Evolutionary conservation across 176 grass and related monocot genomes (phyloP).

Genomic region (Paspalum notatum): DNA sequence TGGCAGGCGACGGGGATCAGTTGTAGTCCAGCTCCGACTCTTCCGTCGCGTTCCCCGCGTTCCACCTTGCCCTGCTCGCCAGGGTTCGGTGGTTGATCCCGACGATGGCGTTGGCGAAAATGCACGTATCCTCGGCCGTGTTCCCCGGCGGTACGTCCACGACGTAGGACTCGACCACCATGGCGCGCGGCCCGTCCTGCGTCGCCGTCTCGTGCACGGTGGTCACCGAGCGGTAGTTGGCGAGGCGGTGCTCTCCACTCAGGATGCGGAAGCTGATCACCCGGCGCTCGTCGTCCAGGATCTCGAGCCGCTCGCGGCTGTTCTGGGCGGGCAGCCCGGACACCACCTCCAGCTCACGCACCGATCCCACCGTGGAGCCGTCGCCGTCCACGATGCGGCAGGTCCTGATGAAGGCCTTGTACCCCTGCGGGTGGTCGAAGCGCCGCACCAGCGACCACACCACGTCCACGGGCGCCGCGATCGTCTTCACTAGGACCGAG

Average conservation of each 20-base stretch:
- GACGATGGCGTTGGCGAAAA: slow-evolving; percentile 82
- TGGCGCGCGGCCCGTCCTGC: slow-evolving; percentile 17
- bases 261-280: slow-evolving; percentile 83
- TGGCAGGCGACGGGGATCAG: not conserved
- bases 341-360: slow-evolving; percentile 66
- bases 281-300: slow-evolving; percentile 73
- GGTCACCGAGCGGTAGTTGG: slow-evolving; percentile 90
- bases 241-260: slow-evolving; percentile 79
- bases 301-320: slow-evolving; percentile 83
- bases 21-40: not conserved
- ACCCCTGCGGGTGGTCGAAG: slow-evolving; percentile 82
- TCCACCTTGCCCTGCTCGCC: slow-evolving; percentile 38
- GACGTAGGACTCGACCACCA: slow-evolving; percentile 89
- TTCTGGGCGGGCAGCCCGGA: slow-evolving; percentile 64
- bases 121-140: slow-evolving; percentile 70
- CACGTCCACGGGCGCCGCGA: slow-evolving; percentile 52
- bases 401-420: slow-evolving; percentile 84
- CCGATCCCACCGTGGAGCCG: slow-evolving; percentile 62
- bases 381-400: slow-evolving; percentile 74
- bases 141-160: slow-evolving; percentile 85
- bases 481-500: slow-evolving; percentile 46
- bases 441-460: slow-evolving; percentile 95
- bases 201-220: slow-evolving; percentile 57
- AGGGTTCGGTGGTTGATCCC: slow-evolving; percentile 76
- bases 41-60: no score